phyloP scores from a whole-genome alignment of 257 asterid species.

The Ballota nigra region DNA sequence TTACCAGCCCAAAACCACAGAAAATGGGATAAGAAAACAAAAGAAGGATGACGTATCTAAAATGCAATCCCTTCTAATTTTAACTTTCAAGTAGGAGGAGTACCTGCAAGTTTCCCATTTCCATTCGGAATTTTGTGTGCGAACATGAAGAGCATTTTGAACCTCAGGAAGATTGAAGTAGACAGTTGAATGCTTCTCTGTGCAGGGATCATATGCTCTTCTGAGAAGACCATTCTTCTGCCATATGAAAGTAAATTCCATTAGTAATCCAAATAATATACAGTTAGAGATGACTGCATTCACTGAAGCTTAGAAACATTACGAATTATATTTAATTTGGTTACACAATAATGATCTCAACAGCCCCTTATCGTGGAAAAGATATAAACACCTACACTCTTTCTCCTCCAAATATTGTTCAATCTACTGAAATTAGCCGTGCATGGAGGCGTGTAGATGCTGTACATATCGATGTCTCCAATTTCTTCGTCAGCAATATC shows the following conservation, averaged over 20 bases:
- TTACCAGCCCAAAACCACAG: neutral
- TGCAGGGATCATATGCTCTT: slow-evolving; percentile 87
- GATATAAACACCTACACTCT: slow-evolving; percentile 42
- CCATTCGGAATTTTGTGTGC: slow-evolving; percentile 35
- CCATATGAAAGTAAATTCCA: slow-evolving; percentile 25
- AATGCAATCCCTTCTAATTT: neutral
- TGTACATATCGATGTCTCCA: slow-evolving; percentile 81
- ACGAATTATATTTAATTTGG: neutral
- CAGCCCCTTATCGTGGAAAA: neutral
- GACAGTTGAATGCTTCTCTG: slow-evolving; percentile 68
- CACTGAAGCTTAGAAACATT: neutral
- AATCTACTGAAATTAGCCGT: slow-evolving; percentile 45
- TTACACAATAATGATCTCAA: neutral
- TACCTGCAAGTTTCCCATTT: slow-evolving; percentile 94
- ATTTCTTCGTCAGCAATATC: slow-evolving; percentile 63
- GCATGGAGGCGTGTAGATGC: slow-evolving; percentile 93
- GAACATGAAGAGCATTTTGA: slow-evolving; percentile 85
- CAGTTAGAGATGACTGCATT: neutral
- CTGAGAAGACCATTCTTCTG: slow-evolving; percentile 60
- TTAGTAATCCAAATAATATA: slow-evolving; percentile 27
- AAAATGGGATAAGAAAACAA: neutral
- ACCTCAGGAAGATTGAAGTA: slow-evolving; percentile 97
- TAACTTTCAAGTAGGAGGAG: neutral
- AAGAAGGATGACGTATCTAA: neutral
- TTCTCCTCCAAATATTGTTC: slow-evolving; percentile 44